These are phyloP conservation scores for Drechslerella stenobrocha DNA, from an alignment of 2,329 filamentous ascomycete species.

Conservation along the genomic window DNA sequence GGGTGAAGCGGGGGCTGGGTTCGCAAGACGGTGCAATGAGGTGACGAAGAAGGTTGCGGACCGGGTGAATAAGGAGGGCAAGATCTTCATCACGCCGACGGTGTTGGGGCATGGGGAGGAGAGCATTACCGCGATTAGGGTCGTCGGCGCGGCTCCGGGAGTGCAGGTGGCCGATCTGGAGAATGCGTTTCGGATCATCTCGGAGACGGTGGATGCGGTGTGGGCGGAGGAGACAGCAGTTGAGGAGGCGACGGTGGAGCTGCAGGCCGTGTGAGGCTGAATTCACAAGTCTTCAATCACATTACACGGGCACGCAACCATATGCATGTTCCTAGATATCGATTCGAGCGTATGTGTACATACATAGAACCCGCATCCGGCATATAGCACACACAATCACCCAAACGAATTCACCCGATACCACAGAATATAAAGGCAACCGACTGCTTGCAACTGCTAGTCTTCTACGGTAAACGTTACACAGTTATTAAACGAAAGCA, in stretches of 20 bases:
- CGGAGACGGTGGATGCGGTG: constrained; percentile 55
- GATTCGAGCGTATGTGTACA: no score
- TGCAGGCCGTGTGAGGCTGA: constrained; percentile 27
- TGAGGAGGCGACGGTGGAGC: constrained; percentile 32
- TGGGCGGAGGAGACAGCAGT: constrained; percentile 37
- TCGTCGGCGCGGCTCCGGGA: constrained; percentile 72
- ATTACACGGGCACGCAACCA: no score
- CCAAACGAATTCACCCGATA: no score
- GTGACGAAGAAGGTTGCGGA: constrained; percentile 77
- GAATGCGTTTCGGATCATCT: constrained; percentile 73
- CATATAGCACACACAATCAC: no score
- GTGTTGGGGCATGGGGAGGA: constrained; percentile 62
- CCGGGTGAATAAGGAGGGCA: constrained; percentile 70
- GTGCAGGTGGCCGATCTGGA: constrained; percentile 73
- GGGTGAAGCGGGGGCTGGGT: constrained; percentile 46
- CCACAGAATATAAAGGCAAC: no score
- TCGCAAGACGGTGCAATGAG: constrained; percentile 64
- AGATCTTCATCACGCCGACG: constrained; percentile 80
- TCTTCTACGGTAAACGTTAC: no score
- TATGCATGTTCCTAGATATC: no score
- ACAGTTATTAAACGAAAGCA: no score
- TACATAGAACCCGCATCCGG: no score
- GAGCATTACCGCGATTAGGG: constrained; percentile 75
- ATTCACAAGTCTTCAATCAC: neutral
- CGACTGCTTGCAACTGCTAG: no score